Conservation (phyloP, 352 stramenopile genomes). For the Phytopythium delawarense region DNA sequence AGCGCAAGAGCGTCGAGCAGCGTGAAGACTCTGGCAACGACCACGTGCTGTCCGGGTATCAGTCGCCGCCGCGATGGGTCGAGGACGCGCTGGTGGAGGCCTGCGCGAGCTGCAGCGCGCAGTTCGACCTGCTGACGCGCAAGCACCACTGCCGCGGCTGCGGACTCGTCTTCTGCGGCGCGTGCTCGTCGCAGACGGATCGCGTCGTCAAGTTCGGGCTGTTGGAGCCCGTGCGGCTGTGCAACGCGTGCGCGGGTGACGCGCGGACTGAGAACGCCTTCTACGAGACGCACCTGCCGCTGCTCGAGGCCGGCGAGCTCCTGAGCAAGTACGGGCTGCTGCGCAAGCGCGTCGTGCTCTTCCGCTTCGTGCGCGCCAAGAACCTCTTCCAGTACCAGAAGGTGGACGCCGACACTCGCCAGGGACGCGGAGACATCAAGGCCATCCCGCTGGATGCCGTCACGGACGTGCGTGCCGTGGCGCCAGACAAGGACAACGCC, state of each 20-base stretch:
- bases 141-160: constrained; percentile 68
- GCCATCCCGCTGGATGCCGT: constrained; percentile 65
- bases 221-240: constrained; percentile 55
- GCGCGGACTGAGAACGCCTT: constrained; percentile 57
- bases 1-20: constrained; percentile 7
- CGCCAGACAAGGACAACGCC: constrained; percentile 43
- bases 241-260: constrained; percentile 31
- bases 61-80: constrained; percentile 52
- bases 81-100: constrained; percentile 47
- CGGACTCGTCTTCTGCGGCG: constrained; percentile 52
- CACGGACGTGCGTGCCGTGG: constrained; percentile 42
- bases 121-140: constrained; percentile 63
- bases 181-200: constrained; percentile 41
- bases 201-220: constrained; percentile 67
- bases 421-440: constrained; percentile 47
- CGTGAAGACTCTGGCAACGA: constrained; percentile 8
- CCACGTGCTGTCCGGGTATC: constrained; percentile 32
- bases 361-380: constrained; percentile 56
- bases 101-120: constrained; percentile 39
- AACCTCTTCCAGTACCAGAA: constrained; percentile 76
- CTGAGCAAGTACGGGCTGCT: constrained; percentile 72
- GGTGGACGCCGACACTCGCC: constrained; percentile 40
- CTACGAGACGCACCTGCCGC: constrained; percentile 55
- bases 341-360: constrained; percentile 44
- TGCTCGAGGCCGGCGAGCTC: constrained; percentile 53